Evolutionary conservation across 805 yeast species (phyloP), one percentile per base, ranked within the genome.

Genomic region (Wickerhamomyces ciferrii): DNA sequence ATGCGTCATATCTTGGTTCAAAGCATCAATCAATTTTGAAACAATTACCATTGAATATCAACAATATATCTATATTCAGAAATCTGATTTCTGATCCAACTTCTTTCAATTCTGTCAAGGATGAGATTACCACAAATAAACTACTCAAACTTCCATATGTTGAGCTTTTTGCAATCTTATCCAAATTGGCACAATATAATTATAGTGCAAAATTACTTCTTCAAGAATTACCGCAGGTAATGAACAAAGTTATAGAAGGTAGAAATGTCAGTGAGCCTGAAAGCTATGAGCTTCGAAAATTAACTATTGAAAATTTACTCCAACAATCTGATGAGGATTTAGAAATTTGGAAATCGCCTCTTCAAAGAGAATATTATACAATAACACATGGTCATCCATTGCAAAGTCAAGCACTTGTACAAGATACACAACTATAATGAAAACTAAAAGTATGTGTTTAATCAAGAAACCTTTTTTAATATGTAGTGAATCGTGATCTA

Each of bases 161-260:
- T 17, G 56, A 58, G n/a, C 21, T 54, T 4, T 47, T 59, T 39
- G 56, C 52, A 2, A 32, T 59, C 1, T 35, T 54, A 3, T 31
- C 40, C 2, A 32, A 31, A 1, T 18, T 59, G 2, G 29, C 58
- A 2, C 38, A 44, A 13, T 47, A 35, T 36, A 35, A 39, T 1
- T 49, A 57, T 38, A 43, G 57, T 2, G 24, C 51, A 0, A 11
- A n/a, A 1, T 56, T 48, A 19, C 46, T 59, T 11, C 21, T 56
- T 3, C 25, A 35, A 5, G 49, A 52, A 4, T 20, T 53, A 4
- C 61, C 62, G 20, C 55, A 48, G 18, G 50, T 59, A 5, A 55
- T 59, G 61, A 57, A 55, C 38, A 53, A 50, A 21, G 27, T 58
- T 2, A 29, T 58, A 10, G 45, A 49, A 17, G 56, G 55, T 3